Percentiles rank a stretch among this genome's conserved stretches.
Evolutionary conservation across 306 rosid species (phyloP).

Genomic region (Oemleria cerasiformis): DNA sequence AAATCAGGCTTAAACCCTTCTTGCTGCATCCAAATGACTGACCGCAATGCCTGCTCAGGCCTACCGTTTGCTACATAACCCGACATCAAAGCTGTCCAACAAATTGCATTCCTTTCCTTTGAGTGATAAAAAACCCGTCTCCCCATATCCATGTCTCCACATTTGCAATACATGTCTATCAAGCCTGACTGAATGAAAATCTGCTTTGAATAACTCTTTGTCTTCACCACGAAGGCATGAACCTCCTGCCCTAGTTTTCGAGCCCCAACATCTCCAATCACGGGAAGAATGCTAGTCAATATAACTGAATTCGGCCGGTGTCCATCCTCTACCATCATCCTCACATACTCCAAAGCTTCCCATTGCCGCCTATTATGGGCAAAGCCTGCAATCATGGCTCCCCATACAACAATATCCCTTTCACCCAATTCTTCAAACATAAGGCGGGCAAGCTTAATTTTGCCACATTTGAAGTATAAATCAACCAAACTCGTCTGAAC

Average conservation of each 20-base stretch:
- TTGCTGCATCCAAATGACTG: conserved; percentile 87
- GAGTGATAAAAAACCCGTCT: conserved; percentile 64
- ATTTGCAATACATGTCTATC: conserved; percentile 87
- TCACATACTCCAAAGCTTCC: conserved; percentile 51
- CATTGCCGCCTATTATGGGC: conserved; percentile 41
- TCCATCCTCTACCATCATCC: conserved; percentile 57
- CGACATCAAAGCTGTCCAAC: conserved; percentile 85
- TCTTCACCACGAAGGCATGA: conserved; percentile 73
- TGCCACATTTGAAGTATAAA: conserved; percentile 49
- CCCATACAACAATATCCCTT: conserved; percentile 65
- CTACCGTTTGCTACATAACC: conserved; percentile 72
- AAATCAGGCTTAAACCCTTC: conserved; percentile 81
- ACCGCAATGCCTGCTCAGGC: conserved; percentile 69
- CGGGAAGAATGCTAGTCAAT: conserved; percentile 49
- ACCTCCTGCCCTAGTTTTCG: conserved; percentile 57
- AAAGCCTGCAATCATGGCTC: conserved; percentile 58
- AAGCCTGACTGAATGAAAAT: conserved; percentile 64
- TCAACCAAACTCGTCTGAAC: conserved; percentile 41
- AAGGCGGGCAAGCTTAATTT: conserved; percentile 40
- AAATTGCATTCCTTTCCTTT: conserved; percentile 61
- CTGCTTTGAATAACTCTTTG: conserved; percentile 48
- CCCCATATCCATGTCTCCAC: conserved; percentile 64
- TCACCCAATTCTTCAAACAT: conserved; percentile 55
- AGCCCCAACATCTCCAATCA: conserved; percentile 50
- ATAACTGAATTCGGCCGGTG: conserved; percentile 47